phyloP scores from a whole-genome alignment of 2,329 filamentous ascomycete species.

The Aotearoamyces nothofagi region DNA sequence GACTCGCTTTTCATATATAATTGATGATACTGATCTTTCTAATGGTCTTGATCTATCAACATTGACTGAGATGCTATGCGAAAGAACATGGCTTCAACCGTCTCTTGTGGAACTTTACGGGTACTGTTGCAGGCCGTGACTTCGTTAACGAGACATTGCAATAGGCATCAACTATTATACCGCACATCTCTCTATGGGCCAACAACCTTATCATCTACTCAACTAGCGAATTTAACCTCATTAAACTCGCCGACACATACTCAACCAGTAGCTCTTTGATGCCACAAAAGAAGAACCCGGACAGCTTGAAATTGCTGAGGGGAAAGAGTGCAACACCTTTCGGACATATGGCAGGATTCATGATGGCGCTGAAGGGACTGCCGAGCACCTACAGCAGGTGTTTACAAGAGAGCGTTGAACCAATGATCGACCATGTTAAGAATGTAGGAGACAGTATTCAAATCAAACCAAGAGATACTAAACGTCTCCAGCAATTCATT shows the following conservation, averaged over 20 bases:
- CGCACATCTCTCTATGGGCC: slow-evolving; percentile 65
- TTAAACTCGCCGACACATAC: slow-evolving; percentile 65
- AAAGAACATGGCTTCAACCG: slow-evolving; percentile 68
- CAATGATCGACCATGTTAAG: slow-evolving; percentile 67
- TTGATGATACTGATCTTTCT: too few species aligned
- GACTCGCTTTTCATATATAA: too few species aligned
- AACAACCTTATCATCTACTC: slow-evolving; percentile 80
- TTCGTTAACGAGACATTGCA: slow-evolving; percentile 72
- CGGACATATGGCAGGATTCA: slow-evolving; percentile 67
- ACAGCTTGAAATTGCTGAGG: slow-evolving; percentile 59
- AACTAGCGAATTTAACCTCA: slow-evolving; percentile 53
- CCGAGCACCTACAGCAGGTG: slow-evolving; percentile 85
- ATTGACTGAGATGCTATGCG: too few species aligned
- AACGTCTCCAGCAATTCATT: too few species aligned
- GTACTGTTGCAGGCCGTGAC: slow-evolving; percentile 61
- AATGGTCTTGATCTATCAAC: too few species aligned
- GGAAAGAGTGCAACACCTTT: slow-evolving; percentile 66
- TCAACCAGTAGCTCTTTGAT: slow-evolving; percentile 46
- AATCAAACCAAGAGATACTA: too few species aligned
- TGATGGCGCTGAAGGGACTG: slow-evolving; percentile 55
- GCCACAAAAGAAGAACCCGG: slow-evolving; percentile 63
- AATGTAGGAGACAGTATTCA: slow-evolving; percentile 64
- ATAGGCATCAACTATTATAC: slow-evolving; percentile 66
- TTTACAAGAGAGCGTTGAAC: slow-evolving; percentile 68
- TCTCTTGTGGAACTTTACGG: slow-evolving; percentile 64